phyloP scores from a whole-genome alignment of 495 filamentous ascomycete genomes.

The Lasiosphaeria miniovina region DNA sequence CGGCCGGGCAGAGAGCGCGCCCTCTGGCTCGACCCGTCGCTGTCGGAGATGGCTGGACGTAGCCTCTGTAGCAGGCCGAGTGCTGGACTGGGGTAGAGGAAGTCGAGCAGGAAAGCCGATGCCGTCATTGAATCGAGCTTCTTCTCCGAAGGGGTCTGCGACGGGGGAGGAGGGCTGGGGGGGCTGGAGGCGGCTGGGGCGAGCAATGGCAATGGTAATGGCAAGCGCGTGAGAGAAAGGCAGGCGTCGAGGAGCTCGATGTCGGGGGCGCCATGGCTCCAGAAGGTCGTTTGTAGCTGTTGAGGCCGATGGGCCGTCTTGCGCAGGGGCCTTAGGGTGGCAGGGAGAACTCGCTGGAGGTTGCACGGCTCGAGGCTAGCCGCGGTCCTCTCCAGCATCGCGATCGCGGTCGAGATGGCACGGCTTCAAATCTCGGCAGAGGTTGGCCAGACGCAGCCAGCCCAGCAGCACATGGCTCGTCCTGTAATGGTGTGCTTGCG shows the following conservation, averaged over 20 bases:
- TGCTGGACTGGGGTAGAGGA: constrained; percentile 58
- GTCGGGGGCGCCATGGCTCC: constrained; percentile 59
- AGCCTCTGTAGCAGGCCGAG: constrained; percentile 46
- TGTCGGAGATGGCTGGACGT: constrained; percentile 12
- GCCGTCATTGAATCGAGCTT: constrained; percentile 31
- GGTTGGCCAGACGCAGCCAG: no score
- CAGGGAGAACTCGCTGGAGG: constrained; percentile 61
- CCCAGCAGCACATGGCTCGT: no score
- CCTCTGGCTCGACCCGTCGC: constrained; percentile 11
- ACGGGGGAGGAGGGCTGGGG: constrained; percentile 7
- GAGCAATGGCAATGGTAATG: neutral
- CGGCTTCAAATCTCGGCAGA: no score
- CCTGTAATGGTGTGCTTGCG: no score
- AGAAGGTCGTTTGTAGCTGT: constrained; percentile 62
- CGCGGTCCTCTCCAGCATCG: constrained; percentile 83
- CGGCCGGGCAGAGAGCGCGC: constrained; percentile 11
- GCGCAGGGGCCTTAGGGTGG: constrained; percentile 46
- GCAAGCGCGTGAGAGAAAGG: constrained; percentile 36
- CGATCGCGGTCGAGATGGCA: constrained; percentile 7
- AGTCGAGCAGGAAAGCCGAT: constrained; percentile 54
- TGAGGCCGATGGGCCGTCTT: constrained; percentile 45
- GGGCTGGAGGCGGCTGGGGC: constrained; percentile 7
- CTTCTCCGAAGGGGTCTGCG: constrained; percentile 14
- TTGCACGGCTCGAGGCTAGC: constrained; percentile 73
- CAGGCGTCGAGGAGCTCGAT: constrained; percentile 53